Percentiles rank a stretch among this genome's conserved stretches.
phyloP scores from a whole-genome alignment of 805 yeast genomes.

The Starmerella riodocensis region DNA sequence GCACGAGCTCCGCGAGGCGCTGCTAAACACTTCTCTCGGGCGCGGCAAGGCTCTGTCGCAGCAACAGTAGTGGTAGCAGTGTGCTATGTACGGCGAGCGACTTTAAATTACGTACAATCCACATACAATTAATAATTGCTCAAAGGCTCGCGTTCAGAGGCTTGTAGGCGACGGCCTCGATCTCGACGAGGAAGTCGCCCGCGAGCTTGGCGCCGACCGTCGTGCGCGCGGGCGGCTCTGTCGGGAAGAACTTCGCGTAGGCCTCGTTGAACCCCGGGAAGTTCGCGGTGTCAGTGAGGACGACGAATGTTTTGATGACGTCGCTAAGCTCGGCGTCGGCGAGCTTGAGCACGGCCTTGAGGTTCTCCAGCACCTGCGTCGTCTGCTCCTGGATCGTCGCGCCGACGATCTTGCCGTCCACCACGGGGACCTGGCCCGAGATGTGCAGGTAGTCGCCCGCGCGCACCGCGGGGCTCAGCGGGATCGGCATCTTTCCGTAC shows the following conservation, averaged over 20 bases:
- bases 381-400: slow-evolving; percentile 16
- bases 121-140: no score
- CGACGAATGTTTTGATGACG: slow-evolving; percentile 13
- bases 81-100: no score
- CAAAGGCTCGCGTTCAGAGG: no score
- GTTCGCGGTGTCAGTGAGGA: slow-evolving; percentile 10
- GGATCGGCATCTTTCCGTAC: slow-evolving; percentile 14
- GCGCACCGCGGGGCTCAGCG: slow-evolving; percentile 18
- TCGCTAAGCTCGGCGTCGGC: slow-evolving; percentile 12
- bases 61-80: no score
- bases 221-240: slow-evolving; percentile 17
- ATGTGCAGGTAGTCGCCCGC: slow-evolving; percentile 16
- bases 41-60: no score
- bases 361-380: slow-evolving; percentile 7
- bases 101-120: no score
- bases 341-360: slow-evolving; percentile 11
- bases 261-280: slow-evolving; percentile 15
- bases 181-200: slow-evolving; percentile 14
- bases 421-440: slow-evolving; percentile 16
- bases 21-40: no score
- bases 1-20: no score
- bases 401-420: slow-evolving; percentile 16
- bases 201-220: slow-evolving; percentile 16
- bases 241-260: slow-evolving; percentile 12
- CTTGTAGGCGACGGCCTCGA: slow-evolving; percentile 17